Conservation (phyloP, 1,284 basidiomycete genomes). For the Ceratobasidium sp. region DNA sequence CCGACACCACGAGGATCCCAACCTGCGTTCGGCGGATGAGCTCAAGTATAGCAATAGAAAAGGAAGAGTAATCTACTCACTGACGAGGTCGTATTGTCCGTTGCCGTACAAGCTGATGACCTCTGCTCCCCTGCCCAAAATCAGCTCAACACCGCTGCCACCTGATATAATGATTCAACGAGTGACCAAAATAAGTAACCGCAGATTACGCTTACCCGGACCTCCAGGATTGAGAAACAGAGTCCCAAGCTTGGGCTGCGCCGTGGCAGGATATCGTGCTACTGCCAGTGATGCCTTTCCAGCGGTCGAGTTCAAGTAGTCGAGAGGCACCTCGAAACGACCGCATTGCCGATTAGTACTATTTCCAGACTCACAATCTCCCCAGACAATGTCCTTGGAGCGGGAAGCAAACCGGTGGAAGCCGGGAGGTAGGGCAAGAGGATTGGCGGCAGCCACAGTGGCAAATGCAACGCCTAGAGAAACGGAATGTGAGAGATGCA, state of each 20-base stretch:
- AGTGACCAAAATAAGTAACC: no score
- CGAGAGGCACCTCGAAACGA: constrained; percentile 39
- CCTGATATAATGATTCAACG: no score
- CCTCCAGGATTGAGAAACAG: constrained; percentile 42
- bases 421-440: neutral
- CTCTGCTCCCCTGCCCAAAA: neutral
- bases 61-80: neutral
- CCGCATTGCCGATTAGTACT: constrained; percentile 11
- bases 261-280: constrained; percentile 9
- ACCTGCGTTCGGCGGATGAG: neutral
- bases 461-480: neutral
- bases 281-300: constrained; percentile 36
- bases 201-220: constrained; percentile 9
- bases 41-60: neutral
- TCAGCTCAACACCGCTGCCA: neutral
- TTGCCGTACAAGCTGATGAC: neutral
- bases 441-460: neutral
- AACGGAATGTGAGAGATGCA: neutral
- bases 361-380: neutral
- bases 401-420: constrained; percentile 1
- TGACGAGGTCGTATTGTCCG: neutral
- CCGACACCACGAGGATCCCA: constrained; percentile 12
- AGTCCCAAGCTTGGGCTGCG: constrained; percentile 27
- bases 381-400: neutral
- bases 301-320: constrained; percentile 27